A percentile compares a stretch with the other conserved stretches of the same genome.
These are phyloP conservation scores for Wickerhamiella sergipiensis DNA, from an alignment of 805 yeast genomes.

Conservation along the genomic window DNA sequence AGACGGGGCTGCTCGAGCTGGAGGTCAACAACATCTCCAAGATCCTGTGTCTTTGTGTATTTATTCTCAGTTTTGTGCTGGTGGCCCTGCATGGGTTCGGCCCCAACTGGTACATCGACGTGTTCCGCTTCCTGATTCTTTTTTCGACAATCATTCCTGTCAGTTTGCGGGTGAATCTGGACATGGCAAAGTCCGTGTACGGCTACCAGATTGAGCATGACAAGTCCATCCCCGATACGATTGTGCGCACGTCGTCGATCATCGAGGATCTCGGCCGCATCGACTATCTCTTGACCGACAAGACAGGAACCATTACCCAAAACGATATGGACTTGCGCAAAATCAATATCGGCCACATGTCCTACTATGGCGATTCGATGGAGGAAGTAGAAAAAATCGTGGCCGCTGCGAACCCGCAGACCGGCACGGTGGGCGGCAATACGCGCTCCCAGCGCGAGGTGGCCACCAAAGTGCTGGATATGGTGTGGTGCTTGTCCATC, in stretches of 20 bases:
- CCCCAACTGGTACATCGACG: conserved; percentile 72
- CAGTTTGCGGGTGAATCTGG: conserved; percentile 83
- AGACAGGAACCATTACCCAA: conserved; percentile 95
- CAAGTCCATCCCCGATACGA: conserved; percentile 60
- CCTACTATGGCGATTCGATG: conserved; percentile 84
- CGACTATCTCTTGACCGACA: conserved; percentile 82
- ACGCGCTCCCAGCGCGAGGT: conserved; percentile 49
- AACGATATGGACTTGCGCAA: conserved; percentile 96
- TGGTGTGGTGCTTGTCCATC: conserved; percentile 71
- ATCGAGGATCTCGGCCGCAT: conserved; percentile 97
- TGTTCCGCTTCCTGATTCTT: conserved; percentile 78
- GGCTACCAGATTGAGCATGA: conserved; percentile 94
- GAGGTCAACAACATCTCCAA: conserved; percentile 85
- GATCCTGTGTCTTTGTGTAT: conserved; percentile 76
- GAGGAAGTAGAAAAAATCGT: conserved; percentile 73
- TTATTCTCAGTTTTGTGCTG: conserved; percentile 56
- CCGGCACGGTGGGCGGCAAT: conserved; percentile 15
- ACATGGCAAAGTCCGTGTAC: conserved; percentile 89
- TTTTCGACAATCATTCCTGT: conserved; percentile 96
- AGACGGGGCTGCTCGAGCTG: conserved; percentile 76
- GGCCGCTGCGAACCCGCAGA: conserved; percentile 9
- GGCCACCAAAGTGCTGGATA: conserved; percentile 62
- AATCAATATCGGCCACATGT: conserved; percentile 81
- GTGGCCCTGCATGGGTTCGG: conserved; percentile 69
- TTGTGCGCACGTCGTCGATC: conserved; percentile 92